Evolutionary conservation across 2,329 filamentous ascomycete species (phyloP), one percentile per base, ranked within the genome.

Genomic region (Penicillium sp.): DNA sequence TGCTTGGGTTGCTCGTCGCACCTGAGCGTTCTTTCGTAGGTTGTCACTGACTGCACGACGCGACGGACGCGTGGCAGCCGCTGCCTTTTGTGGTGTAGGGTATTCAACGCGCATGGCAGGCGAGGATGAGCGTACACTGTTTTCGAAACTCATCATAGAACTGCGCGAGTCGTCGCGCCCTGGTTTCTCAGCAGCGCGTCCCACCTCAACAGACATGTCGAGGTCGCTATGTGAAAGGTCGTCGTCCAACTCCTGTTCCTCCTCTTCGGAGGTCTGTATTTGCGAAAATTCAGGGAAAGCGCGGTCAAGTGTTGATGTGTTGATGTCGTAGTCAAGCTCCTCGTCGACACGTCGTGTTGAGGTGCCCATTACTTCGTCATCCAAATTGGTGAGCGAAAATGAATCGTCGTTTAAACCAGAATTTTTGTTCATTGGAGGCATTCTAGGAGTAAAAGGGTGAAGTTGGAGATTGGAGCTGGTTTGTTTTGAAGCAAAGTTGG

Each of bases 171-270:
- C 77, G 57, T 82, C 75, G 62, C 58, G 68, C 56, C 59, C 57
- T 16, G 59, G 59, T 58, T 69, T 76, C 57, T 75, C 75, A 23
- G 72, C 67, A 32, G 80, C 83, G 52, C 85, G 77, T 44, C 80
- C 82, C 32, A 83, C 67, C 64, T 87, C 84, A 53, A 86, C 75
- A 2, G 82, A 84, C 56, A 80, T 73, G 49, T 75, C 77, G 47
- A 79, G 75, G 39, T 80, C 75, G 13, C 75, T 71, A 4, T 67
- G 67, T 52, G 53, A 57, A 46, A 58, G 49, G 5, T 51, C 46
- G 25, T 55, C 56, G 23, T 53, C 49, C 34, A 49, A 18, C 23
- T 72, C 71, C 18, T 67, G 67, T 31, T 61, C 62, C 44, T 71
- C 68, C 46, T 79, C 76, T 44, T 73, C 72, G 31, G 74, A 76